phyloP scores from a whole-genome alignment of 2,329 filamentous ascomycete genomes.

The Neofusicoccum cordaticola region DNA sequence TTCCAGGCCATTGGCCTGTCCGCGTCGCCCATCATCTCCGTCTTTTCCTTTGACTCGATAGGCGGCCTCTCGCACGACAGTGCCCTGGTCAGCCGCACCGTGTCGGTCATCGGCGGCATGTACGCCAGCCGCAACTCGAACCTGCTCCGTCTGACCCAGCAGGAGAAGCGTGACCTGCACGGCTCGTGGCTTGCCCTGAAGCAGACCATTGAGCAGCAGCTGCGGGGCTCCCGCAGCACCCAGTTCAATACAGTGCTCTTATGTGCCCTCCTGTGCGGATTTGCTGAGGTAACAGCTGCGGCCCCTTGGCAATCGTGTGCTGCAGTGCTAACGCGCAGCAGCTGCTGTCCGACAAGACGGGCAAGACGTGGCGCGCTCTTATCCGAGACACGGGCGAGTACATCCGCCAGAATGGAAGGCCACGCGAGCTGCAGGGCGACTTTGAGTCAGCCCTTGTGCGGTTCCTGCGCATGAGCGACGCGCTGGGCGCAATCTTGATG shows the following conservation, averaged over 20 bases:
- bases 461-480: conserved; percentile 13
- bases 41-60: conserved; percentile 13
- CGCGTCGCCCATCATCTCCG: conserved; percentile 10
- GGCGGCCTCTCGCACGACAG: conserved; percentile 9
- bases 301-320: background rate
- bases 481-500: conserved; percentile 1
- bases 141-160: background rate
- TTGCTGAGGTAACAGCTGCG: background rate
- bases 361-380: conserved; percentile 2
- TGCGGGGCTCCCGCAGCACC: background rate
- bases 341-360: conserved; percentile 8
- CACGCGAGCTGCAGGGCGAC: background rate
- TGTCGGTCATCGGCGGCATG: conserved; percentile 12
- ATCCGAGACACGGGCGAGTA: background rate
- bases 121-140: conserved; percentile 13
- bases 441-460: conserved; percentile 6
- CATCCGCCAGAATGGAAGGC: background rate
- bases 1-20: conserved; percentile 15
- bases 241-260: conserved; percentile 7
- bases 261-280: background rate
- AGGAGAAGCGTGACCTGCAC: conserved; percentile 3
- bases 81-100: conserved; percentile 9
- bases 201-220: background rate
- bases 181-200: background rate
- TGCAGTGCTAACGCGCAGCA: background rate